Evolutionary conservation across 768 basidiomycete species (phyloP).

Genomic region (Xerocomellus chrysenteron): DNA sequence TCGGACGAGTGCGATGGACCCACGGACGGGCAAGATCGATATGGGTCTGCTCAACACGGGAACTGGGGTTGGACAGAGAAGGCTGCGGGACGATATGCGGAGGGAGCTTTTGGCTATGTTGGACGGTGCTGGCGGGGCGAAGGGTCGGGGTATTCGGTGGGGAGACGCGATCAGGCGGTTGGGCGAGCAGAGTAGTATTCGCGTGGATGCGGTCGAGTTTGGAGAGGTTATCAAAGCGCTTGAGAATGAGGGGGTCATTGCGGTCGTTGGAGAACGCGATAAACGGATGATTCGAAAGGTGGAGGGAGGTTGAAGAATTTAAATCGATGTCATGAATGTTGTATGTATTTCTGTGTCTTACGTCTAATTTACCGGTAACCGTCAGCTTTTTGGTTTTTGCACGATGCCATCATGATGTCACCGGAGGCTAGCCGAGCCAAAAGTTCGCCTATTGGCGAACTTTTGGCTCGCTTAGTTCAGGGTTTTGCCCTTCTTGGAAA

Average conservation of each 20-base stretch:
- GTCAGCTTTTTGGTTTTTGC: neutral
- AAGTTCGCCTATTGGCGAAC: too few species aligned
- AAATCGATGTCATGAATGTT: neutral
- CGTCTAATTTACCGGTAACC: neutral
- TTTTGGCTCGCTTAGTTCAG: too few species aligned
- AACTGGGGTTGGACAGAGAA: constrained; percentile 82
- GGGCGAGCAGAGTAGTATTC: constrained; percentile 81
- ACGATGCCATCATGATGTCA: too few species aligned
- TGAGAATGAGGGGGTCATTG: constrained; percentile 84
- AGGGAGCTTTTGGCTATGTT: constrained; percentile 72
- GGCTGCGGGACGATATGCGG: constrained; percentile 86
- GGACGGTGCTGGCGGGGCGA: constrained; percentile 47
- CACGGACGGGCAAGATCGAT: constrained; percentile 95
- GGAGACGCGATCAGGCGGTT: constrained; percentile 75
- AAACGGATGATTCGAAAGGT: constrained; percentile 75
- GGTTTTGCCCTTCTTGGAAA: too few species aligned
- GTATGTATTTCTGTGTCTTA: neutral
- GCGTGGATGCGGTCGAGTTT: constrained; percentile 80
- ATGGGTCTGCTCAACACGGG: constrained; percentile 95
- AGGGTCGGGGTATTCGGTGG: constrained; percentile 72
- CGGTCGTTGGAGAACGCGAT: constrained; percentile 85
- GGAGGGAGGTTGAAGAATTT: constrained; percentile 38
- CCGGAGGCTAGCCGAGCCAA: too few species aligned
- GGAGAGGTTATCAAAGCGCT: constrained; percentile 70
- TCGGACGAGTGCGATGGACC: constrained; percentile 92